A percentile compares a stretch with the other conserved stretches of the same genome.
Evolutionary conservation across 106 monocot species (phyloP).

Genomic region (Dactylorhiza incarnata): DNA sequence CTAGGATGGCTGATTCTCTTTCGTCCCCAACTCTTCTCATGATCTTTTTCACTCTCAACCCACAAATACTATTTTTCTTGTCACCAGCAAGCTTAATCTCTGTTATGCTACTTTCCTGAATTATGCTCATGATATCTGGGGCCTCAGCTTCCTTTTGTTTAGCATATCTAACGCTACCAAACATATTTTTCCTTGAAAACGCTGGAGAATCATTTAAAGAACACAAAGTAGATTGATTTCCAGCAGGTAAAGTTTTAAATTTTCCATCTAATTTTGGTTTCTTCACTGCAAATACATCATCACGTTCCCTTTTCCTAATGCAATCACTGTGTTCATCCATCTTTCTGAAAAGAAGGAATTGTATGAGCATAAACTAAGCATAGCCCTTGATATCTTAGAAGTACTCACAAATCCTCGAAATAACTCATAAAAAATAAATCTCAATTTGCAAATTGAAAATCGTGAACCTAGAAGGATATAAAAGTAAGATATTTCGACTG

Average conservation of each 20-base stretch:
- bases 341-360: constrained; percentile 19
- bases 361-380: not conserved
- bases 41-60: constrained; percentile 80
- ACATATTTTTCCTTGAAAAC: constrained; percentile 1
- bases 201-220: constrained; percentile 9
- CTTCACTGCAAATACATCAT: constrained; percentile 17
- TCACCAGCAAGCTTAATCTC: constrained; percentile 7
- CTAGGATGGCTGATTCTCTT: constrained; percentile 43
- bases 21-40: constrained; percentile 47
- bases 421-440: not conserved
- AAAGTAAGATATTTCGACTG: not conserved
- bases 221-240: constrained; percentile 8
- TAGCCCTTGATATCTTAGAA: not conserved
- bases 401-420: not conserved
- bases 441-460: not conserved
- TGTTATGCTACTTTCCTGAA: constrained; percentile 23
- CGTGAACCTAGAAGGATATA: not conserved
- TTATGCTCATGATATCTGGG: constrained; percentile 77
- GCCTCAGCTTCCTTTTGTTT: constrained; percentile 12
- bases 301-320: constrained; percentile 18
- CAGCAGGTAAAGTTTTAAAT: constrained; percentile 9
- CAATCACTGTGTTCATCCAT: constrained; percentile 10
- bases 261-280: constrained; percentile 29
- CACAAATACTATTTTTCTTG: constrained; percentile 31
- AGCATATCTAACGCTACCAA: constrained; percentile 4